Conservation (phyloP, 2,329 filamentous ascomycete species). For the Paracoccidioides brasiliensis region DNA sequence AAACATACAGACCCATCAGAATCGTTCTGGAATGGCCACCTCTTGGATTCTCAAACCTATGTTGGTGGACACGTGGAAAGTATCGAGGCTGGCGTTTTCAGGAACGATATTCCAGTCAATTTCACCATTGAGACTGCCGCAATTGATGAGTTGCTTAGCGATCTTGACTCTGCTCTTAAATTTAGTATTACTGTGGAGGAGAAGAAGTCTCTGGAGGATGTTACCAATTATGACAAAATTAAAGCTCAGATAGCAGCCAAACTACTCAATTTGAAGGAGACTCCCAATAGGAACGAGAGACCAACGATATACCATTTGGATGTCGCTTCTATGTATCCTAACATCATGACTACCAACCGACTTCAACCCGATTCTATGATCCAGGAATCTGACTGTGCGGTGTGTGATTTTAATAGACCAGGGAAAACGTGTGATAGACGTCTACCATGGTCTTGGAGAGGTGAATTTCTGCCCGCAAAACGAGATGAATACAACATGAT, state of each 20-base stretch:
- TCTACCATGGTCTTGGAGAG: constrained; percentile 95
- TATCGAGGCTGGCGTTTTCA: constrained; percentile 95
- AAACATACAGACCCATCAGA: constrained; percentile 88
- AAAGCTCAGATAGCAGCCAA: constrained; percentile 66
- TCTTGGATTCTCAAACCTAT: constrained; percentile 94
- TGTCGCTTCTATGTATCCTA: constrained; percentile 98
- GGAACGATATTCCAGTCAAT: constrained; percentile 87
- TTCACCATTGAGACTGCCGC: constrained; percentile 82
- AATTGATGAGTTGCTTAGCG: constrained; percentile 73
- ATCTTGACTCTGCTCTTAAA: constrained; percentile 76
- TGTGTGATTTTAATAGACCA: constrained; percentile 94
- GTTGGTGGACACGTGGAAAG: constrained; percentile 97
- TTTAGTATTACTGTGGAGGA: constrained; percentile 81
- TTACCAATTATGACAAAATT: constrained; percentile 72
- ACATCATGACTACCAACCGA: constrained; percentile 99
- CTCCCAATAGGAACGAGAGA: constrained; percentile 69
- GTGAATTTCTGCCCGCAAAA: constrained; percentile 91
- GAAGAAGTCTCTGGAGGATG: constrained; percentile 66
- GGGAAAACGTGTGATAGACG: constrained; percentile 94
- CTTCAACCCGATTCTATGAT: constrained; percentile 99
- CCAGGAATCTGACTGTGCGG: constrained; percentile 84
- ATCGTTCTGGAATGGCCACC: constrained; percentile 89
- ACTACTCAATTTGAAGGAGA: constrained; percentile 60
- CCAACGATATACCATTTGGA: constrained; percentile 97
- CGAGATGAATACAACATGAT: constrained; percentile 99